A percentile compares a stretch with the other conserved stretches of the same genome.
Evolutionary conservation across 2,329 filamentous ascomycete genomes (phyloP).

Genomic region (Pseudocercospora vitis): DNA sequence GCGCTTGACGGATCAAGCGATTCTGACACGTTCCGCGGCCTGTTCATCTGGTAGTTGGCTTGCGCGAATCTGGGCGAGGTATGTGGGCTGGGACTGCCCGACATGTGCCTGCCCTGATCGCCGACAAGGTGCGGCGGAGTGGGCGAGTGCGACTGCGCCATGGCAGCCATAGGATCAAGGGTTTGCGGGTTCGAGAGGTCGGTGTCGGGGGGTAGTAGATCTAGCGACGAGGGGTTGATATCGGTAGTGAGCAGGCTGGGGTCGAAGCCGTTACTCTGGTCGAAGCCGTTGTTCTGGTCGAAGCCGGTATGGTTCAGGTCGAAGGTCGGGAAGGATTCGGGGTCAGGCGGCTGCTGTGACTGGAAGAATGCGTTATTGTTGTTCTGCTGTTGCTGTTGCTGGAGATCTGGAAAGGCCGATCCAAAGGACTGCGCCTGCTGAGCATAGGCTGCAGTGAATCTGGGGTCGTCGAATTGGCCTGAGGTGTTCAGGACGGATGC

Average conservation of each 20-base stretch:
- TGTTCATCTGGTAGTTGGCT: slow-evolving; percentile 49
- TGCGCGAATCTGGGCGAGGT: slow-evolving; percentile 56
- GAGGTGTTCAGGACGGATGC: slow-evolving; percentile 30
- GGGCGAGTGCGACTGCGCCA: slow-evolving; percentile 52
- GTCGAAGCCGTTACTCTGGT: slow-evolving; percentile 56
- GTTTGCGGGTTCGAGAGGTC: slow-evolving; percentile 45
- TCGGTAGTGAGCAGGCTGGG: slow-evolving; percentile 58
- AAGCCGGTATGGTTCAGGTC: slow-evolving; percentile 57
- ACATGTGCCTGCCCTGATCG: slow-evolving; percentile 53
- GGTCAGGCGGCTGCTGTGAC: slow-evolving; percentile 17
- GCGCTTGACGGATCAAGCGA: slow-evolving; percentile 63
- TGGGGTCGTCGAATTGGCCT: slow-evolving; percentile 31
- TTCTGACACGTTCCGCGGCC: slow-evolving; percentile 56
- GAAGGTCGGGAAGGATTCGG: slow-evolving; percentile 57
- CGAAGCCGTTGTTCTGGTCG: slow-evolving; percentile 50
- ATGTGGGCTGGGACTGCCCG: slow-evolving; percentile 54
- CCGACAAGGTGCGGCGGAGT: slow-evolving; percentile 59
- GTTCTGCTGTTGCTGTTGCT: slow-evolving; percentile 41
- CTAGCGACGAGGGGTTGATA: slow-evolving; percentile 44
- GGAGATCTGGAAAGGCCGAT: slow-evolving; percentile 36
- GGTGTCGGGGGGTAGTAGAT: slow-evolving; percentile 45
- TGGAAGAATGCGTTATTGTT: slow-evolving; percentile 13
- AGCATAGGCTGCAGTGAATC: slow-evolving; percentile 49
- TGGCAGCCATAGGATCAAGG: slow-evolving; percentile 52
- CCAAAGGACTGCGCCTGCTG: slow-evolving; percentile 43